A percentile compares a stretch with the other conserved stretches of the same genome.
Evolutionary conservation across 345 rosid species (phyloP).

Genomic region (Turnera subulata): DNA sequence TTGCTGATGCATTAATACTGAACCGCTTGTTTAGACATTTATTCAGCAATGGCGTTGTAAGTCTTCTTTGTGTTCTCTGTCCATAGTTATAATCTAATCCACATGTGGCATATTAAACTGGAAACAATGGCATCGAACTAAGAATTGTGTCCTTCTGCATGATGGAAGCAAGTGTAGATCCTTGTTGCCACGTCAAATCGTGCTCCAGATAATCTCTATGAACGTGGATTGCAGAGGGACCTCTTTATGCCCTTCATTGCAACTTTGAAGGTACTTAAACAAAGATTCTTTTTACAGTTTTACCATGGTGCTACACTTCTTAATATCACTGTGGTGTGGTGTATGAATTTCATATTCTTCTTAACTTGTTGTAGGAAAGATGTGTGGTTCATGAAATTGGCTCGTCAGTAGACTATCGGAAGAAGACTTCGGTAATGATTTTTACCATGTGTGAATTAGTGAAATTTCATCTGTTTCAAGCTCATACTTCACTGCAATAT

Average conservation of each 20-base stretch:
- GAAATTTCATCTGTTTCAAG: conserved; percentile 7
- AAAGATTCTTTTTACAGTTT: neutral
- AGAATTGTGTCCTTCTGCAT: conserved; percentile 23
- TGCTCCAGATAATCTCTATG: conserved; percentile 96
- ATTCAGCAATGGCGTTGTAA: conserved; percentile 81
- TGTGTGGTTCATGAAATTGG: conserved; percentile 83
- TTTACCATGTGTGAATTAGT: neutral
- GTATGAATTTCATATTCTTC: conserved; percentile 9
- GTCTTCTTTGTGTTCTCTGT: conserved; percentile 18
- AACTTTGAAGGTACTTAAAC: conserved; percentile 60
- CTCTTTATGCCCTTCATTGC: conserved; percentile 89
- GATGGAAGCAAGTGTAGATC: conserved; percentile 63
- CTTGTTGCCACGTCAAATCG: conserved; percentile 96
- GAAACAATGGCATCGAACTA: conserved; percentile 8
- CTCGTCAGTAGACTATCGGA: conserved; percentile 83
- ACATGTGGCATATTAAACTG: conserved; percentile 3
- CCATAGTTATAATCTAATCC: neutral
- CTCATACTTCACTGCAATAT: conserved; percentile 1
- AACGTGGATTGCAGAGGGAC: conserved; percentile 96
- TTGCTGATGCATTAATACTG: conserved; percentile 95
- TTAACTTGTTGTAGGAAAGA: conserved; percentile 52
- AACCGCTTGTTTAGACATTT: conserved; percentile 81
- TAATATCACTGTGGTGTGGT: neutral
- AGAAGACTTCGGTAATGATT: conserved; percentile 67
- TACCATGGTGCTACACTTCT: neutral